Percentiles rank a stretch among this genome's conserved stretches.
Evolutionary conservation across 1,139 yeast species (phyloP).

Genomic region (Kodamaea sp.): DNA sequence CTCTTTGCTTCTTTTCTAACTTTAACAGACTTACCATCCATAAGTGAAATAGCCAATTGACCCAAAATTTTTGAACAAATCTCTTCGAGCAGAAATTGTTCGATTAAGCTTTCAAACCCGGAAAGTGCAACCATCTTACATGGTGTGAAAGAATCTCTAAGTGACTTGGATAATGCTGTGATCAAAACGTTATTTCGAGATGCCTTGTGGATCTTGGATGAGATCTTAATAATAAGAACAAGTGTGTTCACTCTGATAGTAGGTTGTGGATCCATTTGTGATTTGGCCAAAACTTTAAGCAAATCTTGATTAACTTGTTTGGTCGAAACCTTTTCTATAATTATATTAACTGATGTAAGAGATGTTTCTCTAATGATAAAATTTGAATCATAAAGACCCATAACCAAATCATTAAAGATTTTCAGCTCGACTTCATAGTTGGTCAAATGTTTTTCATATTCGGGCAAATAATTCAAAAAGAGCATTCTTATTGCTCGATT

Average conservation of each 20-base stretch:
- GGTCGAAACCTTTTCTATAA: constrained; percentile 67
- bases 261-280: constrained; percentile 81
- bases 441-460: constrained; percentile 48
- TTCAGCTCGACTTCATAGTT: constrained; percentile 65
- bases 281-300: constrained; percentile 74
- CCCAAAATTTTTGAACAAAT: constrained; percentile 82
- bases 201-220: constrained; percentile 54
- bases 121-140: constrained; percentile 74
- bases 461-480: constrained; percentile 60
- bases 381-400: constrained; percentile 86
- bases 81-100: constrained; percentile 68
- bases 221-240: constrained; percentile 67
- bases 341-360: constrained; percentile 59
- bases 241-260: constrained; percentile 86
- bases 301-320: constrained; percentile 86
- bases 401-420: constrained; percentile 62
- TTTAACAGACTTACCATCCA: constrained; percentile 63
- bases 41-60: constrained; percentile 75
- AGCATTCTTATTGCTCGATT: constrained; percentile 77
- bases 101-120: constrained; percentile 65
- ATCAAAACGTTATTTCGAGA: constrained; percentile 71
- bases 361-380: constrained; percentile 79
- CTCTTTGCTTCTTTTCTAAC: constrained; percentile 71
- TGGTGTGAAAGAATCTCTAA: constrained; percentile 76
- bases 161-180: constrained; percentile 81